phyloP scores from a whole-genome alignment of 805 yeast species.

The Cyberlindnera xylosilytica region DNA sequence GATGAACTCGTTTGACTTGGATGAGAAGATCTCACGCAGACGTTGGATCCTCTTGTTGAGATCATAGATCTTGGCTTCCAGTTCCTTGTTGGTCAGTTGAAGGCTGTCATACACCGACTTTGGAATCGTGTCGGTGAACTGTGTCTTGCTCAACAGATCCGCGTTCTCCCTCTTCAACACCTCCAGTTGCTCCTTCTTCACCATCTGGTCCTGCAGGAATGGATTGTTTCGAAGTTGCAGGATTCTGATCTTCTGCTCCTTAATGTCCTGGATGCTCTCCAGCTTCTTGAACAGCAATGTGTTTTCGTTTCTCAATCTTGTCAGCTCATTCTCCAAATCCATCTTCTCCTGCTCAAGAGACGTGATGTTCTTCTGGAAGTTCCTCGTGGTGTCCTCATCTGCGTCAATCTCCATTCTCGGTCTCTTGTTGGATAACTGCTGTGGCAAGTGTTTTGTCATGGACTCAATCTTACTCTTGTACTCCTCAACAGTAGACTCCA shows the following conservation, averaged over 20 bases:
- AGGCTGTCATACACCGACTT: constrained; percentile 60
- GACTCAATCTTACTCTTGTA: constrained; percentile 51
- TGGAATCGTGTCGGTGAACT: constrained; percentile 44
- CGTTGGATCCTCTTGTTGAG: constrained; percentile 51
- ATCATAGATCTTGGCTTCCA: constrained; percentile 46
- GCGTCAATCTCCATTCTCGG: constrained; percentile 19
- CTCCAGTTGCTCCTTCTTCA: constrained; percentile 50
- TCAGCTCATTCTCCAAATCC: constrained; percentile 34
- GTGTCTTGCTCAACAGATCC: constrained; percentile 38
- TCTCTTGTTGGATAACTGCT: constrained; percentile 30
- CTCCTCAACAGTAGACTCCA: constrained; percentile 45
- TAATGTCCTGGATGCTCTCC: constrained; percentile 31
- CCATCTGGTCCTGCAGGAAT: constrained; percentile 53
- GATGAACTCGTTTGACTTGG: constrained; percentile 69
- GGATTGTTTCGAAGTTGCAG: constrained; percentile 69
- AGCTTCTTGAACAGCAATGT: constrained; percentile 36
- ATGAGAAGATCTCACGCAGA: constrained; percentile 52
- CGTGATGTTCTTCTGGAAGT: constrained; percentile 27
- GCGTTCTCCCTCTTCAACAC: constrained; percentile 56
- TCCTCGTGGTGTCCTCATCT: constrained; percentile 22
- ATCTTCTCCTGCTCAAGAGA: constrained; percentile 41
- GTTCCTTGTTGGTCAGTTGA: constrained; percentile 46
- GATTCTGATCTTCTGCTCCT: constrained; percentile 43
- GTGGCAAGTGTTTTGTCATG: constrained; percentile 31
- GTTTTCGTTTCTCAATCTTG: constrained; percentile 35